Evolutionary conservation across 305 asterid genomes (phyloP).

Genomic region (Fraxinus velutina): DNA sequence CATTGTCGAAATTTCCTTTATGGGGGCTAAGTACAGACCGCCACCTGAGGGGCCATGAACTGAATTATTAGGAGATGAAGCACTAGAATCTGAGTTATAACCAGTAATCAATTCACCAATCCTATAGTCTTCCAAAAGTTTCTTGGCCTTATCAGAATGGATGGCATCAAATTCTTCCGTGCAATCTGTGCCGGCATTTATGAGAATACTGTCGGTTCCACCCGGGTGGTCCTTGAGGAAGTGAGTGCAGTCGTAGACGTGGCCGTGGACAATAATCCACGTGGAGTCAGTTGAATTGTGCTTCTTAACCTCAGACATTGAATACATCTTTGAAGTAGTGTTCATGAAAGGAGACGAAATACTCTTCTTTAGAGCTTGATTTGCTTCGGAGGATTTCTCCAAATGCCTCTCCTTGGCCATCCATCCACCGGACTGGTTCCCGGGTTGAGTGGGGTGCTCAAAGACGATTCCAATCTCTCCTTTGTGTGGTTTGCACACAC

Average conservation of each 20-base stretch:
- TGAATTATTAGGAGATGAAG: slow-evolving; percentile 55
- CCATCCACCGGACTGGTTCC: slow-evolving; percentile 91
- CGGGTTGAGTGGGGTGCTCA: slow-evolving; percentile 94
- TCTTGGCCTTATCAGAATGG: slow-evolving; percentile 77
- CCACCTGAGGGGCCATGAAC: slow-evolving; percentile 59
- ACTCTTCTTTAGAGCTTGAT: slow-evolving; percentile 53
- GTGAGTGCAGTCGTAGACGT: slow-evolving; percentile 71
- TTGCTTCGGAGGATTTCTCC: slow-evolving; percentile 48
- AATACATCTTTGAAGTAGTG: slow-evolving; percentile 53
- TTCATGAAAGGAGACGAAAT: slow-evolving; percentile 85
- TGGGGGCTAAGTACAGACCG: slow-evolving; percentile 38
- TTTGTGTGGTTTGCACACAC: slow-evolving; percentile 69
- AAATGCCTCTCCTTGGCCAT: slow-evolving; percentile 83
- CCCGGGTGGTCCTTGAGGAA: slow-evolving; percentile 93
- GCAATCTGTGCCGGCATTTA: slow-evolving; percentile 86
- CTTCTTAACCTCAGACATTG: slow-evolving; percentile 62
- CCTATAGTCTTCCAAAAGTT: slow-evolving; percentile 62
- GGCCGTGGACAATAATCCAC: slow-evolving; percentile 89
- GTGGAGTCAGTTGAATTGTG: slow-evolving; percentile 68
- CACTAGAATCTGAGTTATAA: slow-evolving; percentile 44
- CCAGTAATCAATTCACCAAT: slow-evolving; percentile 76
- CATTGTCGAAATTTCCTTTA: slow-evolving; percentile 39
- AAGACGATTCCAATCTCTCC: slow-evolving; percentile 85
- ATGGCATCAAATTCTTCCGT: slow-evolving; percentile 94
- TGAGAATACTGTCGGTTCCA: slow-evolving; percentile 80